Evolutionary conservation across 352 stramenopile species (phyloP).

Genomic region (Pythium aphanidermatum): DNA sequence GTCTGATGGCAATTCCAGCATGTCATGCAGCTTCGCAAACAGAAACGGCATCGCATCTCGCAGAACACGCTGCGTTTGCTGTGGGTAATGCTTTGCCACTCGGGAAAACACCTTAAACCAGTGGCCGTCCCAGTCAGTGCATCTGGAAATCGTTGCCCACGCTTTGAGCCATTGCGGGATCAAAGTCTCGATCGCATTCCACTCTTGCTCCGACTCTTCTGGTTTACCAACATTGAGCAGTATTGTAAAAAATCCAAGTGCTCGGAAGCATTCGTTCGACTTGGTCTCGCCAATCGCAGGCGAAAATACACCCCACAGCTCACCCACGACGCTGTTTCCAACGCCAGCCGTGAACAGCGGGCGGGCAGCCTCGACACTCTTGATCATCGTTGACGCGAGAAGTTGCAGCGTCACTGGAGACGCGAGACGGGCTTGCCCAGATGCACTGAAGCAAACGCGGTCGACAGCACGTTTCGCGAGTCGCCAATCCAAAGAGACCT

Average conservation of each 20-base stretch:
- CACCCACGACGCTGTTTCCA: conserved; percentile 25
- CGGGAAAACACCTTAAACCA: conserved; percentile 71
- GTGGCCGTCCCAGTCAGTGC: conserved; percentile 58
- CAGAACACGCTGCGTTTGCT: conserved; percentile 7
- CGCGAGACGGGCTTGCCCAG: conserved; percentile 27
- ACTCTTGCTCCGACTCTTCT: conserved; percentile 9
- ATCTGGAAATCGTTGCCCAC: conserved; percentile 48
- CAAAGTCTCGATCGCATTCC: conserved; percentile 16
- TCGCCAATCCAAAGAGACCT: conserved; percentile 42
- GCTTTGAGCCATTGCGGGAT: conserved; percentile 50
- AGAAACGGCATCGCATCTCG: conserved; percentile 44
- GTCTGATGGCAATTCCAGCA: conserved; percentile 57
- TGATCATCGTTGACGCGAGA: conserved; percentile 35
- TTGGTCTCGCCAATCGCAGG: conserved; percentile 33
- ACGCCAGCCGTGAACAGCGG: conserved; percentile 31
- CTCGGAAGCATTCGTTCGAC: conserved; percentile 51
- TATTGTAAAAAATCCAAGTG: conserved; percentile 54
- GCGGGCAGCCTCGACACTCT: conserved; percentile 46
- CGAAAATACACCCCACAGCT: conserved; percentile 48
- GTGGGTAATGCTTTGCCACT: conserved; percentile 42
- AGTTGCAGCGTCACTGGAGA: conserved; percentile 32
- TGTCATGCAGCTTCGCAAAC: conserved; percentile 61
- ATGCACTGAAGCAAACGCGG: conserved; percentile 40
- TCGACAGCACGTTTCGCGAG: conserved; percentile 36
- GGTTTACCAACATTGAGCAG: conserved; percentile 25